Percentiles rank a stretch among this genome's conserved stretches.
Evolutionary conservation across 768 basidiomycete species (phyloP).

Genomic region (Panellus pusillus): DNA sequence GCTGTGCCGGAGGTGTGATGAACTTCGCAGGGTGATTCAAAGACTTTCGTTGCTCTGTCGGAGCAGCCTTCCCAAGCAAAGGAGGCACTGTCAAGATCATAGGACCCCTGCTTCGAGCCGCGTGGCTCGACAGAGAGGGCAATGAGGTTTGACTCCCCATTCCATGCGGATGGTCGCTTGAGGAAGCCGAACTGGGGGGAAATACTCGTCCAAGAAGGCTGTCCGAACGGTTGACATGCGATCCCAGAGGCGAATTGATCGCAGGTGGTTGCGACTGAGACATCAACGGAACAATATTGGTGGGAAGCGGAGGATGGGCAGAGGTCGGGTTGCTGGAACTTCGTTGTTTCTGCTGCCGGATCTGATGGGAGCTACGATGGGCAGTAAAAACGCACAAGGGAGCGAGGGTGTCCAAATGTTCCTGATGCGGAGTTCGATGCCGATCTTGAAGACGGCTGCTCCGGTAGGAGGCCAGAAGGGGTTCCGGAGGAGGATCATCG

Average conservation of each 20-base stretch:
- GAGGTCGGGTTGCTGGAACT: conserved; percentile 1
- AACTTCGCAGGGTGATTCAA: background rate
- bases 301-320: background rate
- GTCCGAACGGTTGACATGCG: conserved; percentile 16
- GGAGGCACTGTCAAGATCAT: conserved; percentile 16
- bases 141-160: conserved; percentile 26
- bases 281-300: background rate
- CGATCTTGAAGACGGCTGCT: conserved; percentile 11
- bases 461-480: conserved; percentile 24
- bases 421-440: background rate
- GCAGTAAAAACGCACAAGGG: conserved; percentile 20
- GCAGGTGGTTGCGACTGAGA: background rate
- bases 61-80: conserved; percentile 3
- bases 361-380: conserved; percentile 19
- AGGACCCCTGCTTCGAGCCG: conserved; percentile 10
- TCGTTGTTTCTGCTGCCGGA: conserved; percentile 8
- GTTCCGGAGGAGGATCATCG: conserved; percentile 42
- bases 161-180: conserved; percentile 11
- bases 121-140: conserved; percentile 18
- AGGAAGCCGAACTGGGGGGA: conserved; percentile 23
- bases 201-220: conserved; percentile 30
- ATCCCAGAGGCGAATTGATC: background rate
- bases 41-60: background rate
- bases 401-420: conserved; percentile 20
- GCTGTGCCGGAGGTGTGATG: conserved; percentile 4